Conservation (phyloP, 345 rosid species). For the Lagerstroemia speciosa region DNA sequence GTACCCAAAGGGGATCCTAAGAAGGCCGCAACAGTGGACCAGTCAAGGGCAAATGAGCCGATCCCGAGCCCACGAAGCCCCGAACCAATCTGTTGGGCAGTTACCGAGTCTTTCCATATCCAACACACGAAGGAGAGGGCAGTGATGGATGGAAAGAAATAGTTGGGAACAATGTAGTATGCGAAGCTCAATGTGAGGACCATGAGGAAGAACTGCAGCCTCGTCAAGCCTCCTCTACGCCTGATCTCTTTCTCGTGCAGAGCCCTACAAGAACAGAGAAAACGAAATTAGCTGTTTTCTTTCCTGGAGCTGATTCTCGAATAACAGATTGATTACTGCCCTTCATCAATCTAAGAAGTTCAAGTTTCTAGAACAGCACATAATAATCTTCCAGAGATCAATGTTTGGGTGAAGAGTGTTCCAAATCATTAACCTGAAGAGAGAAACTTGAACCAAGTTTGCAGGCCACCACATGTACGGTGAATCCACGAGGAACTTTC, state of each 20-base stretch:
- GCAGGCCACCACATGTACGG: constrained; percentile 46
- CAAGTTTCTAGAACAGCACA: too few species aligned
- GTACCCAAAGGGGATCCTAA: constrained; percentile 33
- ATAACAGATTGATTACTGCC: too few species aligned
- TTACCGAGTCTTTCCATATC: constrained; percentile 24
- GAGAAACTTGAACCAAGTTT: constrained; percentile 44
- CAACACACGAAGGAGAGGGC: constrained; percentile 23
- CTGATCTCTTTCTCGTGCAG: constrained; percentile 33
- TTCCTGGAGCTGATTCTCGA: too few species aligned
- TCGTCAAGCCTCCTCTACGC: constrained; percentile 18
- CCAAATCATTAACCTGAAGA: constrained; percentile 21
- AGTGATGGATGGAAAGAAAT: constrained; percentile 22
- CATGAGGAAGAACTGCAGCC: constrained; percentile 34
- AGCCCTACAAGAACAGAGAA: constrained; percentile 14
- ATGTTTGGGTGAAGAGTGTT: too few species aligned
- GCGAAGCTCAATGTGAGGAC: constrained; percentile 27
- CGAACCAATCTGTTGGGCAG: constrained; percentile 27
- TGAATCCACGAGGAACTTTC: constrained; percentile 34
- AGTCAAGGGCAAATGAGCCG: constrained; percentile 41
- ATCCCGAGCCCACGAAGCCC: constrained; percentile 37
- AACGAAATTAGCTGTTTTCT: background rate
- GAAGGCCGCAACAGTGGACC: constrained; percentile 28
- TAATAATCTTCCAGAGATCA: too few species aligned
- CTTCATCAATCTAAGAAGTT: too few species aligned
- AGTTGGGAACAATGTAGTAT: constrained; percentile 27